These are phyloP conservation scores for Salvia splendens DNA, from an alignment of 257 asterid species.

Conservation along the genomic window DNA sequence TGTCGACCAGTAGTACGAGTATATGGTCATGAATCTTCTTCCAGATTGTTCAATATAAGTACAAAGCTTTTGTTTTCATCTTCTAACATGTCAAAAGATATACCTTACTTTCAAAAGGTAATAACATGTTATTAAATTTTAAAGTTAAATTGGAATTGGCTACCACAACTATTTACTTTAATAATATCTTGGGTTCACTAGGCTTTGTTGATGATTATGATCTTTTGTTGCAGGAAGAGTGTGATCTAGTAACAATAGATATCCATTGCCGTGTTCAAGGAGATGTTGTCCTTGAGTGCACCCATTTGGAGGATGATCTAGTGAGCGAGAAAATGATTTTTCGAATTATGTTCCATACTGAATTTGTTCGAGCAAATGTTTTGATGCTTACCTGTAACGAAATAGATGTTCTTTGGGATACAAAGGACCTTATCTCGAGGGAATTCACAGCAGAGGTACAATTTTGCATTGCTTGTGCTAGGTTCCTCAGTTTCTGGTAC, in stretches of 20 bases:
- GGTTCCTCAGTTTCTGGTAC: constrained; percentile 37
- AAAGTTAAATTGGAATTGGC: constrained; percentile 25
- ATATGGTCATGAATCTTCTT: constrained; percentile 86
- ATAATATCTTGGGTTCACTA: constrained; percentile 4
- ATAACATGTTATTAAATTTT: constrained; percentile 32
- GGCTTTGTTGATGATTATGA: constrained; percentile 1
- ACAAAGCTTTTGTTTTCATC: constrained; percentile 88
- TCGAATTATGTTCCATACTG: constrained; percentile 90
- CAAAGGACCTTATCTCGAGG: constrained; percentile 68
- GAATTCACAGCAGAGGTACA: constrained; percentile 93
- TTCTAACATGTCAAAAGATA: constrained; percentile 52
- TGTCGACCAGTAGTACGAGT: constrained; percentile 83
- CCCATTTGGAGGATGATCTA: constrained; percentile 83
- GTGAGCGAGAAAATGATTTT: constrained; percentile 83
- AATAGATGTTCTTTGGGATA: constrained; percentile 86
- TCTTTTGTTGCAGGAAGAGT: constrained; percentile 77
- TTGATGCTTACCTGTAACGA: constrained; percentile 81
- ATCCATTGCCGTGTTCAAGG: constrained; percentile 77
- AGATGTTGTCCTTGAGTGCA: constrained; percentile 92
- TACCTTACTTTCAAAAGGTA: constrained; percentile 75
- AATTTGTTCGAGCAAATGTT: constrained; percentile 80
- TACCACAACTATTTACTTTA: constrained; percentile 32
- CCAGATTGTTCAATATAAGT: constrained; percentile 62
- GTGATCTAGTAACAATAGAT: constrained; percentile 75
- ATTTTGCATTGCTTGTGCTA: constrained; percentile 39